Base-by-base conservation (phyloP, 1,284 basidiomycete species). In the Ustilago hordei region DNA sequence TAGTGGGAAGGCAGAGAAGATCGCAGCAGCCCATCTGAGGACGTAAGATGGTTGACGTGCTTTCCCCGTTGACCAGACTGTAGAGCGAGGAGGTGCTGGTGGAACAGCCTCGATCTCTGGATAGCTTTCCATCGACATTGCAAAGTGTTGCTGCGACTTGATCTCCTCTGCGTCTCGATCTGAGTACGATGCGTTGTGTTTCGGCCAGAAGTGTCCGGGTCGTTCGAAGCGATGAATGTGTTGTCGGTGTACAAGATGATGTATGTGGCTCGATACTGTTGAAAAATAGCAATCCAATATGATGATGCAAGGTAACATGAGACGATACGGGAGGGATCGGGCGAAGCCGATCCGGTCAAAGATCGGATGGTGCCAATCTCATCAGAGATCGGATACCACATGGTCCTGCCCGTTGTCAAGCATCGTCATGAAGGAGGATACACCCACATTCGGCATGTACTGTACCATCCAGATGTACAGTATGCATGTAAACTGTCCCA, bases 41-140 rank as follows among this genome's bases (percentile, higher is more conserved):
- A 82, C 52, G 4, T 71, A 36, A 3, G 59, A 19, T 6, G 64
- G 59, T 19, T 52, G 56, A 15, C 31, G 35, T 19, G 63, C 41
- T 17, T 62, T 36, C 38, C 61, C 50, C 12, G 66, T 60, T 3
- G 65, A 64, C 23, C 73, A 64, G 9, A 66, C 12, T 7, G 63
- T 38, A 4, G 63, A 67, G 43, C 73, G 77, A 39, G 68, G 67
- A n/a, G 75, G 69, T 28, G 70, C 79, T 8, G 72, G 68, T 36
- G 76, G 79, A 15, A 80, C 78, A 28, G 62, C 66, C 23, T 80
- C 75, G n/a, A 75, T 61, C 58, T 80, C 79, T 19, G 79, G 73
- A 43, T 75, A 80, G 36, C 62, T 54, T 19, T 73, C 54, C 8
- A 58, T 60, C 36, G 55, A 57, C 60, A 63, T 66, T 34, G 19